Base-by-base conservation (phyloP, 768 basidiomycete species). In the Mycena latifolia region DNA sequence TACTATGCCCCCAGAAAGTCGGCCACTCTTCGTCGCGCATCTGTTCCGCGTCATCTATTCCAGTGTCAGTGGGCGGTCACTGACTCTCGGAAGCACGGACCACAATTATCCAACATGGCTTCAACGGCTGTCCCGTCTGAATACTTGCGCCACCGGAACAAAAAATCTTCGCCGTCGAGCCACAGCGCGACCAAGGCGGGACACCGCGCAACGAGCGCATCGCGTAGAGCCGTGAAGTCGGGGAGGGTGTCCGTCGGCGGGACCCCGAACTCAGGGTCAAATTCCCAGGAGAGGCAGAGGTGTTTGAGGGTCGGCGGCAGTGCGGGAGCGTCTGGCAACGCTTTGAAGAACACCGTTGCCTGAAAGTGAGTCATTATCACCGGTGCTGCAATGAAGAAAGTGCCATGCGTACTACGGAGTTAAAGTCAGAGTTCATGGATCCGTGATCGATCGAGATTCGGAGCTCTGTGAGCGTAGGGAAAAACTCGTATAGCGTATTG, bases 381-480 rank as follows among this genome's bases (percentile, higher is more conserved):
- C 31, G 6, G 24, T n/a, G n/a, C n/a, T n/a, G 7, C 17, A 25
- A 17, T n/a, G n/a, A 55, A 15, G 53, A 15, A 41, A 20, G 11
- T 3, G 4, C n/a, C n/a, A n/a, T 27, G 37, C 25, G 41, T 37
- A 37, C 33, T 24, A 31, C 52, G 24, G 52, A 4, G 8, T 29
- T 35, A 17, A 31, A 25, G 5, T 14, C 14, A 5, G 33, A 7
- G n/a, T 31, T 31, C n/a, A n/a, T n/a, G n/a, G n/a, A n/a, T n/a
- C n/a, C n/a, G 35, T 55, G 37, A 14, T 25, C 12, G 41, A 28
- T 28, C n/a, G 7, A 22, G 55, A 56, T 33, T 1, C 51, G 37
- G 28, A 64, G 48, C 41, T 57, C 55, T 9, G 22, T 57, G 18
- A 64, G 39, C 24, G 29, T 28, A 33, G 61, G 61, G 22, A 63